Conservation (phyloP, 2,329 filamentous ascomycete species). For the Clonostachys chloroleuca region DNA sequence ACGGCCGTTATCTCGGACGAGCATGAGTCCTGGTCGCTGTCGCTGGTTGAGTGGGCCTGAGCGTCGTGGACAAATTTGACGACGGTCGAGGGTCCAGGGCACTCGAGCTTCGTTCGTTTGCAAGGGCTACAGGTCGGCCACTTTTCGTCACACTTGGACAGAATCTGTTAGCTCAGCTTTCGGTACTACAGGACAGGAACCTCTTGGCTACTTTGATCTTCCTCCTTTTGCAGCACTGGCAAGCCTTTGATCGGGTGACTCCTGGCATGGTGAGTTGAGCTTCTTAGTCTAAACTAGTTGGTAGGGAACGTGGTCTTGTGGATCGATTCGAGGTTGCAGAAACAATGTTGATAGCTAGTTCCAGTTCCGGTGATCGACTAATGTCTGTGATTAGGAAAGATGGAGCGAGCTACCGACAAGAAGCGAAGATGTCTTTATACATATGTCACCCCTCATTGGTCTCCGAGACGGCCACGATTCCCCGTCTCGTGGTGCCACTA, state of each 20-base stretch:
- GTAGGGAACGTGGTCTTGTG: too few relatives aligned
- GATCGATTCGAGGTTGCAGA: too few relatives aligned
- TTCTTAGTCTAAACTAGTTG: too few relatives aligned
- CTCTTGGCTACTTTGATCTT: background rate
- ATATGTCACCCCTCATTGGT: too few relatives aligned
- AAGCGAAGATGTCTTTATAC: too few relatives aligned
- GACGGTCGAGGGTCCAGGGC: background rate
- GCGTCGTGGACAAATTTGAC: background rate
- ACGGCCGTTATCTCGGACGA: background rate
- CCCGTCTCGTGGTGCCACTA: too few relatives aligned
- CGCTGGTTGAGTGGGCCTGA: background rate
- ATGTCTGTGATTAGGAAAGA: too few relatives aligned
- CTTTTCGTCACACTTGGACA: background rate
- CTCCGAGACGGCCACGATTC: too few relatives aligned
- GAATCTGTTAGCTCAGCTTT: background rate
- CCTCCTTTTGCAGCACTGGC: background rate
- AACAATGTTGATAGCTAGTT: too few relatives aligned
- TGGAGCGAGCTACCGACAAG: too few relatives aligned
- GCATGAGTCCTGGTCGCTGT: background rate
- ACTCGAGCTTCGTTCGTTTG: background rate
- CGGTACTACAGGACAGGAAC: background rate
- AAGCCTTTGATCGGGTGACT: background rate
- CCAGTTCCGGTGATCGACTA: too few relatives aligned
- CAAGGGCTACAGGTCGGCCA: background rate
- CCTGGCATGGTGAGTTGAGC: too few relatives aligned